phyloP scores from a whole-genome alignment of 768 basidiomycete species.

The Phlebiopsis flavidoalba region DNA sequence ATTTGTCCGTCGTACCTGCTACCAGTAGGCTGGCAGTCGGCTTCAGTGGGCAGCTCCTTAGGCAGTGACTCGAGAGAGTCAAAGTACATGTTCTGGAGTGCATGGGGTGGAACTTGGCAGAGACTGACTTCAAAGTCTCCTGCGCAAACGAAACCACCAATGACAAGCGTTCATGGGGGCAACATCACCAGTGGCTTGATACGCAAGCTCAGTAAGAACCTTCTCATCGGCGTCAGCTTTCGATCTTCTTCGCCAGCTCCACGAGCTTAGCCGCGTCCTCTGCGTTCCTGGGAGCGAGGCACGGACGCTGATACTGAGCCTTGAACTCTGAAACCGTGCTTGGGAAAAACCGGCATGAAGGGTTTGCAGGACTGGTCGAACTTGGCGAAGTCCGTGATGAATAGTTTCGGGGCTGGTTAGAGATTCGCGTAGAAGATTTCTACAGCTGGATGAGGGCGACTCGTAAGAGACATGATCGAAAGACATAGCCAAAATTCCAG shows the following conservation, averaged over 20 bases:
- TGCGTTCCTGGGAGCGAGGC: constrained; percentile 68
- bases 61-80: constrained; percentile 97
- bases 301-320: constrained; percentile 59
- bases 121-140: constrained; percentile 94
- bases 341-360: constrained; percentile 96
- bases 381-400: constrained; percentile 96
- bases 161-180: constrained; percentile 87
- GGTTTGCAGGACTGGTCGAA: constrained; percentile 87
- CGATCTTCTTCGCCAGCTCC: constrained; percentile 71
- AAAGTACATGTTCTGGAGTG: constrained; percentile 93
- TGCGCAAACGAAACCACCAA: constrained; percentile 98
- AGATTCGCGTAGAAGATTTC: constrained; percentile 93
- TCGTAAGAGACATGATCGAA: neutral
- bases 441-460: constrained; percentile 25
- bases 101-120: constrained; percentile 97
- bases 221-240: constrained; percentile 77
- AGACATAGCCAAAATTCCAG: constrained; percentile 84
- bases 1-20: constrained; percentile 93
- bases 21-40: constrained; percentile 75
- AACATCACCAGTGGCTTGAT: constrained; percentile 87
- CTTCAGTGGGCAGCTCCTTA: constrained; percentile 64
- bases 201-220: constrained; percentile 77
- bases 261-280: constrained; percentile 76
- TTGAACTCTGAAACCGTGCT: constrained; percentile 80
- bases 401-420: constrained; percentile 72